A percentile compares a stretch with the other conserved stretches of the same genome.
Evolutionary conservation across 345 rosid species (phyloP).

Genomic region (Excoecaria cochinchinensis): DNA sequence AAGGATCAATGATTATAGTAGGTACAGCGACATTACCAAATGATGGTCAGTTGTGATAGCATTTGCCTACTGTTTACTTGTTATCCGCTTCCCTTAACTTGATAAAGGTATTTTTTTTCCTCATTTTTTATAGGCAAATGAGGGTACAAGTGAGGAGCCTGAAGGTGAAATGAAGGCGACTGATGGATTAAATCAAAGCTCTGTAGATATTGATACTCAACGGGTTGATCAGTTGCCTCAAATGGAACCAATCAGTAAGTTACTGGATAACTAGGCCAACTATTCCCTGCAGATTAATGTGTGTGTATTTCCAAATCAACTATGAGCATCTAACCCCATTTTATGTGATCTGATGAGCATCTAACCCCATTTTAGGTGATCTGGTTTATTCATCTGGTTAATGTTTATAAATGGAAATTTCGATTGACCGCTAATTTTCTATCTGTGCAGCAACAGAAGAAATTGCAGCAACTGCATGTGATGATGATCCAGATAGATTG

Average conservation of each 20-base stretch:
- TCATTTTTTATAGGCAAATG: slow-evolving; percentile 39
- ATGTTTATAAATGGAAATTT: neutral
- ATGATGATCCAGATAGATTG: slow-evolving; percentile 53
- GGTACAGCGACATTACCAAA: neutral
- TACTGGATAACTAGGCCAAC: neutral
- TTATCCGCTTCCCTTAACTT: slow-evolving; percentile 5
- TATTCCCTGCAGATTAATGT: neutral
- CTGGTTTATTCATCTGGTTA: neutral
- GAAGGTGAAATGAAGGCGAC: slow-evolving; percentile 41
- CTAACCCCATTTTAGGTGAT: neutral
- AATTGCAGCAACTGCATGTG: slow-evolving; percentile 48
- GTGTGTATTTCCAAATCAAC: neutral
- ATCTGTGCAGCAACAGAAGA: slow-evolving; percentile 61
- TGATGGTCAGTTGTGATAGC: neutral
- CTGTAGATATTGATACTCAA: slow-evolving; percentile 36
- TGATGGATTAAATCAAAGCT: slow-evolving; percentile 31
- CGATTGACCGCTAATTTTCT: slow-evolving; percentile 12
- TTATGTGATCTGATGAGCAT: neutral
- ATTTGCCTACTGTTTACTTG: neutral
- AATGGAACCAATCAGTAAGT: slow-evolving; percentile 59
- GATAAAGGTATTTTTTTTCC: slow-evolving; percentile 10
- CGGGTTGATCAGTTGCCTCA: slow-evolving; percentile 51
- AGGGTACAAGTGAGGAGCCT: slow-evolving; percentile 47
- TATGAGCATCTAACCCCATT: neutral
- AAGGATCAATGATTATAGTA: neutral